Percentiles rank a stretch among this genome's conserved stretches.
Conservation (phyloP, 2,329 filamentous ascomycete genomes). For the Tolypocladium inflatum region DNA sequence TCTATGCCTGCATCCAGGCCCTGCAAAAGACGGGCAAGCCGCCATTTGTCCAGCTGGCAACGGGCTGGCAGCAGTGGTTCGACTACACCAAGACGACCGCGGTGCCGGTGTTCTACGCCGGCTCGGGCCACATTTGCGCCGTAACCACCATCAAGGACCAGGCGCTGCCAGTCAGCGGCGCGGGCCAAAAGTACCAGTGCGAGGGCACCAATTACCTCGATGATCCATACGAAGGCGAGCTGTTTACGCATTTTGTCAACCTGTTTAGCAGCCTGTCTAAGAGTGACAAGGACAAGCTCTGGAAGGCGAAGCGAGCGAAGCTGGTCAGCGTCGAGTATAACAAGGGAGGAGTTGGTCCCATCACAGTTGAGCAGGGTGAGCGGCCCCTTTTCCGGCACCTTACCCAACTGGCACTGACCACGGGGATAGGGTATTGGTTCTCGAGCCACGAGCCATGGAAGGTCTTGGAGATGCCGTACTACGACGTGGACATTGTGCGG, state of each 20-base stretch:
- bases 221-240: slow-evolving; percentile 33
- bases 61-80: slow-evolving; percentile 27
- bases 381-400: neutral
- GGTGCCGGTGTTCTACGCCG: slow-evolving; percentile 25
- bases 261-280: slow-evolving; percentile 24
- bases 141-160: slow-evolving; percentile 26
- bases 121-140: slow-evolving; percentile 27
- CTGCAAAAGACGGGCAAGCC: slow-evolving; percentile 18
- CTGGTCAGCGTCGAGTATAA: slow-evolving; percentile 26
- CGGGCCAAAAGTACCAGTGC: slow-evolving; percentile 23
- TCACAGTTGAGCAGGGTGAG: slow-evolving; percentile 29
- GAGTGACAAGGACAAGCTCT: slow-evolving; percentile 23
- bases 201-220: slow-evolving; percentile 23
- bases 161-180: slow-evolving; percentile 15
- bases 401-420: neutral
- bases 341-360: slow-evolving; percentile 24
- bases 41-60: slow-evolving; percentile 17
- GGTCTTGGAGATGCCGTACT: slow-evolving; percentile 30
- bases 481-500: slow-evolving; percentile 28
- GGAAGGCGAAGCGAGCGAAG: slow-evolving; percentile 27
- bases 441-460: slow-evolving; percentile 32
- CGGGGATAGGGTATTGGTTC: slow-evolving; percentile 25
- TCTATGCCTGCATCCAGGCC: slow-evolving; percentile 28
- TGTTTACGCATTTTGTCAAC: slow-evolving; percentile 29
- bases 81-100: slow-evolving; percentile 28